Evolutionary conservation across 2,329 filamentous ascomycete species (phyloP).

Genomic region (Aspergillus nomiae): DNA sequence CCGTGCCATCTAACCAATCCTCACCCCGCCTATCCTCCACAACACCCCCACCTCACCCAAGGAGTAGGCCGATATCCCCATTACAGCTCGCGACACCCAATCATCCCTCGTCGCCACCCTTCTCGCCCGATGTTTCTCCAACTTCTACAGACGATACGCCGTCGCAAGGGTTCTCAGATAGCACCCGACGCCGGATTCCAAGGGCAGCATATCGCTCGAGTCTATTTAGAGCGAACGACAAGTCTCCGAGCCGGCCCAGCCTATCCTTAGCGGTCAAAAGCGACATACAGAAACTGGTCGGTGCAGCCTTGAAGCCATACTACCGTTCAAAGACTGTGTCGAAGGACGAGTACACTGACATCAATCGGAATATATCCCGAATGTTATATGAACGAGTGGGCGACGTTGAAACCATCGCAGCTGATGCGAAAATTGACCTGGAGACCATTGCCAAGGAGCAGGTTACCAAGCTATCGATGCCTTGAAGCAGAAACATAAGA

Average conservation of each 20-base stretch:
- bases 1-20: constrained; percentile 42
- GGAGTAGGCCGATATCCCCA: constrained; percentile 38
- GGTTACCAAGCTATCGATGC: constrained; percentile 70
- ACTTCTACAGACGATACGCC: constrained; percentile 45
- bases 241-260: constrained; percentile 65
- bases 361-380: constrained; percentile 87
- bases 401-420: constrained; percentile 60
- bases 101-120: constrained; percentile 42
- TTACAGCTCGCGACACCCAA: constrained; percentile 36
- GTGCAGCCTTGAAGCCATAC: constrained; percentile 75
- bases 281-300: constrained; percentile 86
- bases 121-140: constrained; percentile 73
- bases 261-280: constrained; percentile 84
- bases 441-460: constrained; percentile 76
- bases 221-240: constrained; percentile 56
- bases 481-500: constrained; percentile 27
- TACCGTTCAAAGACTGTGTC: constrained; percentile 79
- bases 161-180: constrained; percentile 15
- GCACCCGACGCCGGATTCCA: constrained; percentile 28
- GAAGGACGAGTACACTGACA: constrained; percentile 86
- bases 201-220: constrained; percentile 22
- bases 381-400: constrained; percentile 75
- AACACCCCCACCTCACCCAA: constrained; percentile 40
- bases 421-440: constrained; percentile 68
- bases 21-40: constrained; percentile 42